A percentile compares a stretch with the other conserved stretches of the same genome.
These are phyloP conservation scores for Penicillium hesseltinei DNA, from an alignment of 2,329 filamentous ascomycete genomes.

Conservation along the genomic window DNA sequence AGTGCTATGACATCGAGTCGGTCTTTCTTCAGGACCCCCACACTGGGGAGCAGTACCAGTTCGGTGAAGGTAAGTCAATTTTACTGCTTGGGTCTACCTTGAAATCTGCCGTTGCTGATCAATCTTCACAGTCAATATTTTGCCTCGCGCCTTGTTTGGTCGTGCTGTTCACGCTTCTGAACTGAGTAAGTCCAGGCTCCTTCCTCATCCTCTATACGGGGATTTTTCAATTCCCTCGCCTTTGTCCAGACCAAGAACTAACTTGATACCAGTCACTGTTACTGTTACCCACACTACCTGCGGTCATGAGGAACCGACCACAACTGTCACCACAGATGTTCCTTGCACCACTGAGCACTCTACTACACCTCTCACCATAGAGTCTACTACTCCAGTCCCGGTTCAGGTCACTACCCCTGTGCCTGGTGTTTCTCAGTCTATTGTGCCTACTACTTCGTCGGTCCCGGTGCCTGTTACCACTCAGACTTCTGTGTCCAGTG, in stretches of 20 bases:
- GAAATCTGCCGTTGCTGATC: background rate
- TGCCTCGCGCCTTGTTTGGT: constrained; percentile 1
- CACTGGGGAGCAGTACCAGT: background rate
- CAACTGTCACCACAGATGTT: constrained; percentile 3
- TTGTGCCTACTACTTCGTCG: background rate
- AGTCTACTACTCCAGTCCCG: background rate
- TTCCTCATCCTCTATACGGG: background rate
- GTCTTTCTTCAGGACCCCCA: constrained; percentile 1
- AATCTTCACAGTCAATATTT: background rate
- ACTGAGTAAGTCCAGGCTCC: background rate
- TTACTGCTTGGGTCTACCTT: background rate
- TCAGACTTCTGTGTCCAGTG: background rate
- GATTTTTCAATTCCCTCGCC: background rate
- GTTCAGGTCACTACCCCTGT: background rate
- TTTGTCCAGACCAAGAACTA: background rate
- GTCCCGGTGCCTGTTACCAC: background rate
- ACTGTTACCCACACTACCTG: constrained; percentile 28
- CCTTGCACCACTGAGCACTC: background rate
- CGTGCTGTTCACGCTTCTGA: background rate
- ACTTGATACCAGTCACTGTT: constrained; percentile 12
- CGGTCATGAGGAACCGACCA: constrained; percentile 2
- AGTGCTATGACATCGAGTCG: background rate
- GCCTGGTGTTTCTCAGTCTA: background rate
- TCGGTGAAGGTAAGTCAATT: constrained; percentile 4
- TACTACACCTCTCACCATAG: background rate